Base-by-base conservation (phyloP, 1,139 yeast species). In the Geotrichum candidum region DNA sequence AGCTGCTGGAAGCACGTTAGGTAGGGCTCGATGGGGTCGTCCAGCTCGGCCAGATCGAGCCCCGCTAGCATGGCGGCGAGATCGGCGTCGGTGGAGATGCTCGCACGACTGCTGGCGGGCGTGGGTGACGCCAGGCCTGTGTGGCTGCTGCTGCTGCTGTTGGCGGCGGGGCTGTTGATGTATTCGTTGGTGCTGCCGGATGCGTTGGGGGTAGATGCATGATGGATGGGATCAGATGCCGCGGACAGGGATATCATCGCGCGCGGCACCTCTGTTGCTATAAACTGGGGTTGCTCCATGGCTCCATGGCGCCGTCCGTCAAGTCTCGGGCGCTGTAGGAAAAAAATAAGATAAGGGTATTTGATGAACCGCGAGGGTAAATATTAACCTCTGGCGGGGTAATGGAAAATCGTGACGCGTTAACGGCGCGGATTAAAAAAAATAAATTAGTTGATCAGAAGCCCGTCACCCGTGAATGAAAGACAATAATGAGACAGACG, bases 1-100 rank as follows among this genome's bases (percentile, higher is more conserved):
- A 41, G 48, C 23, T 41, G 48, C 23, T 78, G 74, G 18, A 91
- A 79, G 67, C 90, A 91, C 25, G 85, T 86, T 29, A 90, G 69
- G 73, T 81, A 90, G 0, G 84, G 82, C 64, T 87, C 89, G 38
- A 91, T 73, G 0, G 97, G 97, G 70, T 91, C 97, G 73, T 90
- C 96, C 53, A 84, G 72, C 31, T 86, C 88, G 0, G 82, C 86
- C 1, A 83, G 67, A 0, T 56, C 59, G 25, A 56, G 29, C 33
- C 59, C 59, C 18, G 55, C 51, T 18, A 54, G 59, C 33, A 38
- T 2, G 9, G 3, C 22, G 9, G 48, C 48, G n/a, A 25, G 25
- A 33, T 22, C 22, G 11, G 15, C 35, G 23, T 52, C 54, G 10
- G 50, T 53, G 23, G 10, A 27, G 33, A 11, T 29, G 48, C 48